Conservation (phyloP, 805 yeast species). For the Metschnikowia hibisci region DNA sequence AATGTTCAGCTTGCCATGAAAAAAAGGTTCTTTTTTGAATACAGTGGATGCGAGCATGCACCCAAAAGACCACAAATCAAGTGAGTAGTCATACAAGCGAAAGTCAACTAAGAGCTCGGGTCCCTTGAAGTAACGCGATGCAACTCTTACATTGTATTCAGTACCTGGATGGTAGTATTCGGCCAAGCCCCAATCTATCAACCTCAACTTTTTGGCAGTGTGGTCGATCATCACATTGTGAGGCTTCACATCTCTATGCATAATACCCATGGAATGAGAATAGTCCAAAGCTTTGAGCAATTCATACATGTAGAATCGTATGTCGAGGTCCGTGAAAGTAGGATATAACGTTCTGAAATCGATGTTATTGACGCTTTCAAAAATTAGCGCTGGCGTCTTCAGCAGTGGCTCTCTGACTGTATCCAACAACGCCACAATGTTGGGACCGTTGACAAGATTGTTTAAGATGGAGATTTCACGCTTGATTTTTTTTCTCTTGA, state of each 20-base stretch:
- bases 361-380: conserved; percentile 78
- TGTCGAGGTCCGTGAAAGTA: conserved; percentile 67
- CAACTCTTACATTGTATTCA: conserved; percentile 88
- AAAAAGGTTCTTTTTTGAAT: conserved; percentile 86
- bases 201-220: conserved; percentile 51
- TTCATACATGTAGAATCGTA: conserved; percentile 79
- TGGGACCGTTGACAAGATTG: conserved; percentile 80
- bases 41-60: conserved; percentile 88
- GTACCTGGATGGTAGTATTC: conserved; percentile 89
- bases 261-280: conserved; percentile 90
- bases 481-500: conserved; percentile 86
- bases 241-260: conserved; percentile 93
- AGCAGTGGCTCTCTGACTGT: conserved; percentile 83
- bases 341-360: conserved; percentile 88
- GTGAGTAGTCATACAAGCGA: conserved; percentile 80
- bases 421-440: conserved; percentile 70
- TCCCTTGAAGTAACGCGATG: conserved; percentile 87
- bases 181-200: conserved; percentile 94
- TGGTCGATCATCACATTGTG: conserved; percentile 94
- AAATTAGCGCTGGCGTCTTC: conserved; percentile 84
- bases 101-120: conserved; percentile 84
- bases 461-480: conserved; percentile 85
- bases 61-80: conserved; percentile 89
- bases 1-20: conserved; percentile 87
- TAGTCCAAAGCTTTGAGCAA: conserved; percentile 78